Conservation (phyloP, 345 rosid genomes). For the Melaleuca quinquenervia region DNA sequence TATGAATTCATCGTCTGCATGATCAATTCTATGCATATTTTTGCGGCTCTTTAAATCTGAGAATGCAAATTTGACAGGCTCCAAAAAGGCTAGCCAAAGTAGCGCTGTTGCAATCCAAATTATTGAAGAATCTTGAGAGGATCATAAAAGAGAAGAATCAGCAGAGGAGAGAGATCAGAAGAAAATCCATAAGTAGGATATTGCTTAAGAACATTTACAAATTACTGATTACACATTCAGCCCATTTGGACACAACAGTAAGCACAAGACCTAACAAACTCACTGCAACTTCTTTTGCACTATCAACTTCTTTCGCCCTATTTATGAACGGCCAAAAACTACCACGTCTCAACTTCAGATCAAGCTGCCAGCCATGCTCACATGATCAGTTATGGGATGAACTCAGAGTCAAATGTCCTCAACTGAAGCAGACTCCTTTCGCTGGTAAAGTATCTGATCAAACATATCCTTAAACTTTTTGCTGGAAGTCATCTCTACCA, state of each 20-base stretch:
- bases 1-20: not conserved
- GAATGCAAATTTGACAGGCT: not conserved
- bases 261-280: not conserved
- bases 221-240: not conserved
- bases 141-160: not conserved
- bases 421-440: conserved; percentile 8
- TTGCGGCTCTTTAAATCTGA: not conserved
- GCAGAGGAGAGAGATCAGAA: not conserved
- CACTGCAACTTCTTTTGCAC: no score
- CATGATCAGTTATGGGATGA: not conserved
- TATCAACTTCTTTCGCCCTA: not conserved
- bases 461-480: conserved; percentile 9
- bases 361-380: not conserved
- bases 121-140: not conserved
- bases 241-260: not conserved
- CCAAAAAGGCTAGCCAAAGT: not conserved
- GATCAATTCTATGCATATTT: not conserved
- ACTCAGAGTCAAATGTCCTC: conserved; percentile 3
- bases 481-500: conserved; percentile 18
- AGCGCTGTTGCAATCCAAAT: not conserved
- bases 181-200: not conserved
- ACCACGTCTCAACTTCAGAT: not conserved
- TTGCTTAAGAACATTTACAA: not conserved
- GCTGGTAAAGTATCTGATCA: conserved; percentile 17
- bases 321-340: not conserved